phyloP scores from a whole-genome alignment of 441 rosid genomes.

The Gossypium schwendimanii region DNA sequence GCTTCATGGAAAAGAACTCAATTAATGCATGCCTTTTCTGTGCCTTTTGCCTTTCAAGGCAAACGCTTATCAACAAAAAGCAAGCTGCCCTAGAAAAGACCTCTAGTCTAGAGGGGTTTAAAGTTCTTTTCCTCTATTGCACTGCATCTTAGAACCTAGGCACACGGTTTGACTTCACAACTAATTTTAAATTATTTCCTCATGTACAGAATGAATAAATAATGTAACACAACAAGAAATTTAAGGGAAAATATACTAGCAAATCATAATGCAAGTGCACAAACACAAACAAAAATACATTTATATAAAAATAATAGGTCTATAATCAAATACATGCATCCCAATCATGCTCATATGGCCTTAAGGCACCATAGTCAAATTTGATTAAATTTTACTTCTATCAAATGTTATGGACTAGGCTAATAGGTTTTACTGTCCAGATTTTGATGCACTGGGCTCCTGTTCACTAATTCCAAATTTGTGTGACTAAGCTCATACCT shows the following conservation, averaged over 20 bases:
- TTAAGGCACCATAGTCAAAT: not conserved
- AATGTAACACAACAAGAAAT: not conserved
- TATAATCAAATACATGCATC: not conserved
- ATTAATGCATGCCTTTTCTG: not conserved
- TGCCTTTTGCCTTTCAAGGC: not conserved
- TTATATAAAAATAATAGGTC: constrained; percentile 2
- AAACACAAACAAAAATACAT: not conserved
- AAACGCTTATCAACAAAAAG: not conserved
- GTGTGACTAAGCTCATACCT: constrained; percentile 21
- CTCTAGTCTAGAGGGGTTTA: not conserved
- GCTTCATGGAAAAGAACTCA: not conserved
- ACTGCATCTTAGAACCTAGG: not conserved
- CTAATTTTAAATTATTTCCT: constrained; percentile 1
- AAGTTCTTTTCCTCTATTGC: not conserved
- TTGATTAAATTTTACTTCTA: not conserved
- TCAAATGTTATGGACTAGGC: not conserved
- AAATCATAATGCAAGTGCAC: not conserved
- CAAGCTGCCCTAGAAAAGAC: not conserved
- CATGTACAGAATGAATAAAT: not conserved
- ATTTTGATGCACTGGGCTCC: not conserved
- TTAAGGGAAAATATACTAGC: not conserved
- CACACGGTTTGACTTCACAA: not conserved
- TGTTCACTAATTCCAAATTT: not conserved
- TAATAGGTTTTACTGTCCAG: not conserved
- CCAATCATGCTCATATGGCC: not conserved